Percentiles rank a stretch among this genome's conserved stretches.
These are phyloP conservation scores for Smallanthus sonchifolius DNA, from an alignment of 129 eudicot species.

Conservation along the genomic window DNA sequence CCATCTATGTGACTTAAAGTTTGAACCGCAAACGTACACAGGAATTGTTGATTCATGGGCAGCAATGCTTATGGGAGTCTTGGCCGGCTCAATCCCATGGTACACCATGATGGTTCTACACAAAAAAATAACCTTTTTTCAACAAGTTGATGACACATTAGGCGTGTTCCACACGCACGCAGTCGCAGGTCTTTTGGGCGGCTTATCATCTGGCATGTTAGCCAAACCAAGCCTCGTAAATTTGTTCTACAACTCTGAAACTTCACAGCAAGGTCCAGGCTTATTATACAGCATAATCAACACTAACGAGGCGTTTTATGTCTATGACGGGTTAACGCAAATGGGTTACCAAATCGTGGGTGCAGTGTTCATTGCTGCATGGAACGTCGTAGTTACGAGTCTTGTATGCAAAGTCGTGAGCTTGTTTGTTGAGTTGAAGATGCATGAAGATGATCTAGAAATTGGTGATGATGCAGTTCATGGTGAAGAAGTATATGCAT, in stretches of 20 bases:
- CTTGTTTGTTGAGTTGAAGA: constrained; percentile 43
- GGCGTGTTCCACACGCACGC: constrained; percentile 92
- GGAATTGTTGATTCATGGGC: constrained; percentile 85
- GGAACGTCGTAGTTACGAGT: constrained; percentile 64
- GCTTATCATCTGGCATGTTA: constrained; percentile 57
- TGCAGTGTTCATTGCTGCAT: constrained; percentile 48
- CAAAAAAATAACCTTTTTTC: constrained; percentile 44
- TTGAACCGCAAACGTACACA: constrained; percentile 1
- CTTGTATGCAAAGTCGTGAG: constrained; percentile 49
- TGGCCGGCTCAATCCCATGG: constrained; percentile 71
- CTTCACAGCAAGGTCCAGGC: constrained; percentile 41
- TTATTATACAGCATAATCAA: constrained; percentile 43
- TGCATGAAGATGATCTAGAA: constrained; percentile 62
- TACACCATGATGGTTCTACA: constrained; percentile 76
- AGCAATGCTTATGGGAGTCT: constrained; percentile 58
- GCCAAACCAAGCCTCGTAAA: constrained; percentile 60
- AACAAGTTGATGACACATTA: constrained; percentile 58
- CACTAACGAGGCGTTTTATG: not conserved
- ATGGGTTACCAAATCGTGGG: constrained; percentile 55
- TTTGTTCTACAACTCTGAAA: constrained; percentile 27
- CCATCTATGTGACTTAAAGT: not conserved
- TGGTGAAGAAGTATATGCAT: constrained; percentile 78
- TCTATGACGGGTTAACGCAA: constrained; percentile 37
- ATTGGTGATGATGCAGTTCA: constrained; percentile 80
- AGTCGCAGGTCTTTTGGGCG: constrained; percentile 71